Conservation (phyloP, 805 yeast species). For the Nadsonia fulvescens region DNA sequence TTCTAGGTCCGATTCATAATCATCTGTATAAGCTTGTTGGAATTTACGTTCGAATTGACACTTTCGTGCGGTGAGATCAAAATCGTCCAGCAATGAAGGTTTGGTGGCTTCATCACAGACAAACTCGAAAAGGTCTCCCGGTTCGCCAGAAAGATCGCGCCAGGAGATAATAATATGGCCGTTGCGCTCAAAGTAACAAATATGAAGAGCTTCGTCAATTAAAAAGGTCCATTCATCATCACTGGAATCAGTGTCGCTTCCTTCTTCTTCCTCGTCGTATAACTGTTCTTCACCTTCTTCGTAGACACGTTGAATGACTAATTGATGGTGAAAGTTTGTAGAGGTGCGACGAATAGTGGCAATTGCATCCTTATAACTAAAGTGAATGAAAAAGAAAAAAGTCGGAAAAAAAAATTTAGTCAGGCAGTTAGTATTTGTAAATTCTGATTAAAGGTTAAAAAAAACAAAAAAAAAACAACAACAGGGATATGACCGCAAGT, state of each 20-base stretch:
- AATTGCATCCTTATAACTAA: slow-evolving; percentile 63
- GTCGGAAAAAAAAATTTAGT: too few relatives aligned
- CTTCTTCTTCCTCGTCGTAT: slow-evolving; percentile 30
- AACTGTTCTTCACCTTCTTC: slow-evolving; percentile 46
- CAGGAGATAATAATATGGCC: slow-evolving; percentile 51
- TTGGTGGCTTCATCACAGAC: slow-evolving; percentile 42
- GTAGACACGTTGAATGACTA: slow-evolving; percentile 49
- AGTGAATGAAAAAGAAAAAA: too few relatives aligned
- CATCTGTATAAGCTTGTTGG: slow-evolving; percentile 27
- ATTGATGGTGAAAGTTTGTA: slow-evolving; percentile 45
- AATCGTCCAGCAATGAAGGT: slow-evolving; percentile 31
- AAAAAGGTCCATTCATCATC: slow-evolving; percentile 51
- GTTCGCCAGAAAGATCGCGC: slow-evolving; percentile 74
- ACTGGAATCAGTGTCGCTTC: slow-evolving; percentile 25
- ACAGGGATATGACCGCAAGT: too few relatives aligned
- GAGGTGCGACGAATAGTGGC: slow-evolving; percentile 54
- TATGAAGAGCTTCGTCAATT: slow-evolving; percentile 39
- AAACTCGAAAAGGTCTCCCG: slow-evolving; percentile 71
- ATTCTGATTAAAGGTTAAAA: too few relatives aligned
- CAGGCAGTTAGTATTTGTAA: too few relatives aligned
- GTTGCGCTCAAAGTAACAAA: slow-evolving; percentile 34
- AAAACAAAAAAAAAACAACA: too few relatives aligned
- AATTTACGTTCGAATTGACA: slow-evolving; percentile 69
- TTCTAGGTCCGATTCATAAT: slow-evolving; percentile 29
- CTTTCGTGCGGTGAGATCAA: slow-evolving; percentile 40